Evolutionary conservation across 768 basidiomycete species (phyloP), one percentile per base, ranked within the genome.

Genomic region (Scleroderma citrinum): DNA sequence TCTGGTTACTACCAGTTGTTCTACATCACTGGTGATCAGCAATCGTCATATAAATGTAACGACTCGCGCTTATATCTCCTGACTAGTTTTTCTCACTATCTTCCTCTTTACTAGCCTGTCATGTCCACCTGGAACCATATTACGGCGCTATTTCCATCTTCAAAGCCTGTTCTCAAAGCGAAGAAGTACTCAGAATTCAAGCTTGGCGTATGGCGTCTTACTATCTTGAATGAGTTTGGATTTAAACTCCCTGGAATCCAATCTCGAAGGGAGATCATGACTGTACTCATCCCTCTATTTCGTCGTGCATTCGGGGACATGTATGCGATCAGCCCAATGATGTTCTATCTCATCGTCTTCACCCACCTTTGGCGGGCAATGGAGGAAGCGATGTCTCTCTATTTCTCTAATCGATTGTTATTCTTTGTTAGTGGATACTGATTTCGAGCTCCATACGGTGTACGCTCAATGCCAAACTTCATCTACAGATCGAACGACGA

Each of bases 201-300:
- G 5, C 49, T 63, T 26, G 62, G 62, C 11, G 46, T 63, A 26
- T 63, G 62, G 62, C 63, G 60, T 16, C 21, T 65, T 30, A 46
- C 60, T 7, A 31, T 63, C 14, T 17, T 44, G 17, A 54, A 58
- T 8, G 51, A 58, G 17, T 34, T 44, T 11, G n/a, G 13, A 12
- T 47, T 51, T n/a, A 36, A 30, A 13, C 19, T 50, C 2, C 44
- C 55, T 31, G 44, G 45, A 21, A 30, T 60, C 29, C 38, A 44
- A 16, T 60, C 21, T 41, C 12, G 17, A 29, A n/a, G 48, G 51
- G 34, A 48, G 13, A 16, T 36, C 21, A 2, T 58, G 21, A 34
- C 43, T 3, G 34, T 47, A 0, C 24, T 21, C 8, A 7, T 54
- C 10, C 40, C 43, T 0, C 32, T 58, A 3, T 34, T 64, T 20